Percentiles rank a stretch among this genome's conserved stretches.
Evolutionary conservation across 2,329 filamentous ascomycete species (phyloP).

Genomic region (Neodidymelliopsis sp.): DNA sequence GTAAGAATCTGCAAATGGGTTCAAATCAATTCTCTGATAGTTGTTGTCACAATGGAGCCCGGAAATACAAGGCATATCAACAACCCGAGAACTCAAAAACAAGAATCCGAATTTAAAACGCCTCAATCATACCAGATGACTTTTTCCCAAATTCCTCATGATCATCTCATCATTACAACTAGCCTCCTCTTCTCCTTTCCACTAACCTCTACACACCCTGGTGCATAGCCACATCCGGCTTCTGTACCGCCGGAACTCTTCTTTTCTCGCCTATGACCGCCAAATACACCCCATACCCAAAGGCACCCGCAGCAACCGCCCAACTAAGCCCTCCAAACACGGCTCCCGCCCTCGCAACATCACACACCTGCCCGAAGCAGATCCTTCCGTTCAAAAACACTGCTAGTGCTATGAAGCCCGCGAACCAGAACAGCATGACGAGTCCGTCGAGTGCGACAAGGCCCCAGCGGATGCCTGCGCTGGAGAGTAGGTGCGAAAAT

Average conservation of each 20-base stretch:
- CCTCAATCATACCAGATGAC: slow-evolving; percentile 35
- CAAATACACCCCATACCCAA: slow-evolving; percentile 37
- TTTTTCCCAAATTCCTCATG: neutral
- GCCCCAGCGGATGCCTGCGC: slow-evolving; percentile 63
- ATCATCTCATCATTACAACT: neutral
- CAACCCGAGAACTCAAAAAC: too few species aligned
- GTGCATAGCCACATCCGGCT: slow-evolving; percentile 48
- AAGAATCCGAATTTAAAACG: too few species aligned
- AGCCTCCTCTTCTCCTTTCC: neutral
- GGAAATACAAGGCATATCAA: neutral
- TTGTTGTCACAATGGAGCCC: too few species aligned
- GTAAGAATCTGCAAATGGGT: too few species aligned
- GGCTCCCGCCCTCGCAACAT: slow-evolving; percentile 67
- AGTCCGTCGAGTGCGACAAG: slow-evolving; percentile 73
- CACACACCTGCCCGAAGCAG: slow-evolving; percentile 65
- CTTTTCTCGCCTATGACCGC: slow-evolving; percentile 36
- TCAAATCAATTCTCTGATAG: too few species aligned
- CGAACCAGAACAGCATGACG: slow-evolving; percentile 90
- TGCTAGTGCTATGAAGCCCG: slow-evolving; percentile 80
- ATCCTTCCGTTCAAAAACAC: slow-evolving; percentile 66
- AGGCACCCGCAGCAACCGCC: slow-evolving; percentile 56
- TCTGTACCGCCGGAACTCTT: slow-evolving; percentile 22
- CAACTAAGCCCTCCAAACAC: slow-evolving; percentile 73
- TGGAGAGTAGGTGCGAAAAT: slow-evolving; percentile 48
- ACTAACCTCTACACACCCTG: slow-evolving; percentile 47